Base-by-base conservation (phyloP, 192 early-diverging fungal genomes). In the Radiomyces spectabilis region DNA sequence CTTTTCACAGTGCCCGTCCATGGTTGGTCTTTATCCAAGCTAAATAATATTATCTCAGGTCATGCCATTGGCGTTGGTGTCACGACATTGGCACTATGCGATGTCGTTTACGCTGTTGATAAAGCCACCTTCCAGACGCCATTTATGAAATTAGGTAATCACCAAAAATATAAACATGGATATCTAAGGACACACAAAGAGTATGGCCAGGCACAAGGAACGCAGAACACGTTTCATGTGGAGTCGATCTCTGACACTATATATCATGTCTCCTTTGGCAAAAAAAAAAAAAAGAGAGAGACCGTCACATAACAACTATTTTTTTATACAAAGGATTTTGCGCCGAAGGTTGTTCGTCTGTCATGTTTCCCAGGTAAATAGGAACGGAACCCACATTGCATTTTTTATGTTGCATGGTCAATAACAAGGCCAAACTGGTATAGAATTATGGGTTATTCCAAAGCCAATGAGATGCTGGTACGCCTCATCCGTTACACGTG, bases 101-200 rank as follows among this genome's bases (percentile, higher is more conserved):
- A 89, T 70, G 73, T 85, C 34, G 74, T 89, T 21, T 82, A 86
- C 45, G 56, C 81, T 0, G 64, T 74, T 9, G 77, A 79, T 30
- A 63, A 80, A 19, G 83, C 85, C 10, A 76, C 76, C 9, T 89
- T 86, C 63, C 73, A 66, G 16, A 86, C 84, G 9, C 87, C 87
- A 15, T 89, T 89, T 63, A 85, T 86, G 67, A 73, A 85, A 46
- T 70, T 86, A 30, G 84, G 74, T 74, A 64, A 47, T 30, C 57
- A n/a, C n/a, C n/a, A n/a, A n/a, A n/a, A n/a, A n/a, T n/a, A n/a
- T n/a, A n/a, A n/a, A n/a, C n/a, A n/a, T n/a, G n/a, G n/a, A n/a
- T n/a, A n/a, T n/a, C n/a, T n/a, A n/a, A n/a, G n/a, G n/a, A n/a
- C n/a, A n/a, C n/a, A n/a, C n/a, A n/a, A n/a, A n/a, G n/a, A n/a